phyloP scores from a whole-genome alignment of 768 basidiomycete species.

The Lactarius vividus region DNA sequence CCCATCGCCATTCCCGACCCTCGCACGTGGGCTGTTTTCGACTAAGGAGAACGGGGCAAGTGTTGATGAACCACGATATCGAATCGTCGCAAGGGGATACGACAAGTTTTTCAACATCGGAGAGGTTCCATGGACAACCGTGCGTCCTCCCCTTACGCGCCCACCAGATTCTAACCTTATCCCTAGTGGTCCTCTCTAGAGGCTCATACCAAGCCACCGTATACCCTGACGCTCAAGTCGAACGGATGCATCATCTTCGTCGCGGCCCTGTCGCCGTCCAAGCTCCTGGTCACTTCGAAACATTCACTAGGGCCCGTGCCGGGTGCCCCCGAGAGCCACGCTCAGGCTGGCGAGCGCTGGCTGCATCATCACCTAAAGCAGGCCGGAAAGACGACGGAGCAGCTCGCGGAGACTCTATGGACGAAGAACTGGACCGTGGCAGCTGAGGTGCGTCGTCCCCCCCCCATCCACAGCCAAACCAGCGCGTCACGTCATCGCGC shows the following conservation, averaged over 20 bases:
- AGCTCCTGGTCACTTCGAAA: constrained; percentile 87
- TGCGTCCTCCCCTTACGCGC: constrained; percentile 40
- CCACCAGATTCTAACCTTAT: too few relatives aligned
- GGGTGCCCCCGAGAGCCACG: constrained; percentile 56
- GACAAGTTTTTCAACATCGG: constrained; percentile 99
- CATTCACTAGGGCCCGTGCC: constrained; percentile 72
- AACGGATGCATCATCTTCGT: constrained; percentile 98
- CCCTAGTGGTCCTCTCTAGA: constrained; percentile 73
- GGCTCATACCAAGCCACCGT: constrained; percentile 67
- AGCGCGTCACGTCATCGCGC: too few relatives aligned
- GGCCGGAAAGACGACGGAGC: constrained; percentile 63
- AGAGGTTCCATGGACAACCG: constrained; percentile 93
- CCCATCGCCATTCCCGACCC: constrained; percentile 89
- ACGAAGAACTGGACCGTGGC: constrained; percentile 84
- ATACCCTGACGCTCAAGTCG: constrained; percentile 86
- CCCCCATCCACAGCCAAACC: background rate
- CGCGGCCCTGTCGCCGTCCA: constrained; percentile 69
- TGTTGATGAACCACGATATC: constrained; percentile 36
- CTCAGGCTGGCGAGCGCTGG: constrained; percentile 83
- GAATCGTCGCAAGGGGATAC: constrained; percentile 88
- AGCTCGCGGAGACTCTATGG: constrained; percentile 76
- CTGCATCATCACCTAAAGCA: constrained; percentile 60
- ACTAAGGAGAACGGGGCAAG: constrained; percentile 38
- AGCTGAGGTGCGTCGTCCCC: constrained; percentile 66
- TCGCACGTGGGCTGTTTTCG: constrained; percentile 91